Base-by-base conservation (phyloP, 495 filamentous ascomycete species). In the Xylaria intraflava region DNA sequence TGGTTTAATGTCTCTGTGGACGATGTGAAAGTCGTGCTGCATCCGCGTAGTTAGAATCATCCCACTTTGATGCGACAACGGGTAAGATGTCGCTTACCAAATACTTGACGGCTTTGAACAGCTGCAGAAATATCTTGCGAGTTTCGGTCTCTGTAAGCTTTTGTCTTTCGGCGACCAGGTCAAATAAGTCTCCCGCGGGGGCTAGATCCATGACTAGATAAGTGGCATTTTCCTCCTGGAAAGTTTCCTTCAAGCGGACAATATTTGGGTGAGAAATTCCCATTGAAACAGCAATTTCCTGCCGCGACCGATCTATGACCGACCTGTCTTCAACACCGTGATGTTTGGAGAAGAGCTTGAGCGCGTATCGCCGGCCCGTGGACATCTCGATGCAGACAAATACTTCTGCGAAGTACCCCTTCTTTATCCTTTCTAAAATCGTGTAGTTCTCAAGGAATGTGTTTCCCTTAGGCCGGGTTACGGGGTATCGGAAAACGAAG, bases 11-110 rank as follows among this genome's bases (percentile, higher is more conserved):
- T 98, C 93, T 45, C 93, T 88, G 69, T 98, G 93, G 6, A 96
- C 92, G 62, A 97, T 95, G 59, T 90, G 90, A 58, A 93, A 88
- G 48, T 97, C 94, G 67, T 98, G 93, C 93, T n/a, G n/a, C n/a
- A n/a, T 97, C 27, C 5, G 49, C 7, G 16, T 23, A 35, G 64
- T 83, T 60, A 85, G 74, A 9, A 39, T 57, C 43, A 26, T 42
- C 27, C 35, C 3, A 30, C 27, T 56, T 27, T 23, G 35, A 16
- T 31, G 42, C 16, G 12, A 22, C 6, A 19, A 31, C 7, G 7
- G 48, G 23, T 20, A 3, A 38, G 2, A 14, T 39, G 23, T 31
- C 49, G 67, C 82, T 70, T 76, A 96, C 92, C 76, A 98, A 60
- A 69, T 97, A 96, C 62, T 95, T 96, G 49, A 97, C 75, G 1